Base-by-base conservation (phyloP, 176 grass and related monocot genomes). In the Phragmites australis region DNA sequence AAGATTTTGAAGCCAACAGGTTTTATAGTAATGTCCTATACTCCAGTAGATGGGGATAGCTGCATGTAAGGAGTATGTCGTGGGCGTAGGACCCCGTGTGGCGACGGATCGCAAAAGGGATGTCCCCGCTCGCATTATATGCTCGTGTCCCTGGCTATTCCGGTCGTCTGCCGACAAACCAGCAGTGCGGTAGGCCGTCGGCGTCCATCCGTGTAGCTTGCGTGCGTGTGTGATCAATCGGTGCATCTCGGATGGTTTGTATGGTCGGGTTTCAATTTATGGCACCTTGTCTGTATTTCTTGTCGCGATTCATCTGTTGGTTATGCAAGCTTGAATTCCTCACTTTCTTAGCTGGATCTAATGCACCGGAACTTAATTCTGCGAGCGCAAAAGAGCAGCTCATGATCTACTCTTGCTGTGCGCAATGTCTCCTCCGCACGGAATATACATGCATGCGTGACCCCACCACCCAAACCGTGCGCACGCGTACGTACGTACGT, bases 111-210 rank as follows among this genome's bases (percentile, higher is more conserved):
- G 32, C 43, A 29, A 69, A 47, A 27, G 65, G 66, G 43, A 47
- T 75, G 72, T 57, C 71, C 21, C 51, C 27, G 43, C 67, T 21
- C 61, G 65, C 40, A 41, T 44, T 43, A 64, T 40, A 43, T 67
- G 64, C 64, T 41, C 61, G 65, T 68, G n/a, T 42, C 65, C 11
- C 17, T 5, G 5, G 4, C 6, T 5, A 26, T 75, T 25, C 31
- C 19, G 50, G 51, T 56, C 51, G 21, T 75, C 51, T 75, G 58
- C 75, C 58, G 58, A 64, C 75, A 63, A 1, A 9, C 34, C 7
- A 18, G 39, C 54, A 45, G 73, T 11, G 74, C 55, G 23, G 74
- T n/a, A n/a, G n/a, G n/a, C n/a, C n/a, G n/a, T 61, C 54, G 72
- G 72, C 51, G 15, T 21, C 45, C 68, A 21, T 21, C 43, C n/a